phyloP scores from a whole-genome alignment of 2,329 filamentous ascomycete species.

The Scedosporium boydii region DNA sequence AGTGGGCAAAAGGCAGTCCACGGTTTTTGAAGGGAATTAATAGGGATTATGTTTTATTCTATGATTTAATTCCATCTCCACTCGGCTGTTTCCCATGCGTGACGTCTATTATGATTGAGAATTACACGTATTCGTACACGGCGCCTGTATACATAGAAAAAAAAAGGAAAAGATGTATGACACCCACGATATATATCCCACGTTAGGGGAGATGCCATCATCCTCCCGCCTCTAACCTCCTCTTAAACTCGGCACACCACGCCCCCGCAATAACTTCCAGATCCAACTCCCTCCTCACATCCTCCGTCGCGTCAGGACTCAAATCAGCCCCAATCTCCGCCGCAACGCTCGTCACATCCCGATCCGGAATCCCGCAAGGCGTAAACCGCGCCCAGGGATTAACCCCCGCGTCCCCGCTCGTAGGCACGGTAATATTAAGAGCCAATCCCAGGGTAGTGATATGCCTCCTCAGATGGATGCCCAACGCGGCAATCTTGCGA shows the following conservation, averaged over 20 bases:
- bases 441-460: conserved; percentile 79
- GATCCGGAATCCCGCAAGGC: conserved; percentile 79
- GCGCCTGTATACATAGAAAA: too few species aligned
- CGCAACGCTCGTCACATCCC: conserved; percentile 65
- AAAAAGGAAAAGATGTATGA: too few species aligned
- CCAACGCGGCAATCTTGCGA: conserved; percentile 80
- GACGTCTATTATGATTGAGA: not conserved
- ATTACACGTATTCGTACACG: not conserved
- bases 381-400: conserved; percentile 64
- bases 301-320: not conserved
- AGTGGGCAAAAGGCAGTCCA: too few species aligned
- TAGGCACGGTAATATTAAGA: conserved; percentile 61
- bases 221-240: conserved; percentile 43
- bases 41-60: too few species aligned
- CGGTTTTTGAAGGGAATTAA: too few species aligned
- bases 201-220: not conserved
- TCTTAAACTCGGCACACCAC: conserved; percentile 20
- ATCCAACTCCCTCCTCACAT: not conserved
- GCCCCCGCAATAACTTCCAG: not conserved
- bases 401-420: conserved; percentile 21
- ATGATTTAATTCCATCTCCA: too few species aligned
- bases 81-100: not conserved
- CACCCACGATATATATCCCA: too few species aligned
- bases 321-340: conserved; percentile 31
- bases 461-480: conserved; percentile 81